Base-by-base conservation (phyloP, 2,329 filamentous ascomycete species). In the Phoma sp. region DNA sequence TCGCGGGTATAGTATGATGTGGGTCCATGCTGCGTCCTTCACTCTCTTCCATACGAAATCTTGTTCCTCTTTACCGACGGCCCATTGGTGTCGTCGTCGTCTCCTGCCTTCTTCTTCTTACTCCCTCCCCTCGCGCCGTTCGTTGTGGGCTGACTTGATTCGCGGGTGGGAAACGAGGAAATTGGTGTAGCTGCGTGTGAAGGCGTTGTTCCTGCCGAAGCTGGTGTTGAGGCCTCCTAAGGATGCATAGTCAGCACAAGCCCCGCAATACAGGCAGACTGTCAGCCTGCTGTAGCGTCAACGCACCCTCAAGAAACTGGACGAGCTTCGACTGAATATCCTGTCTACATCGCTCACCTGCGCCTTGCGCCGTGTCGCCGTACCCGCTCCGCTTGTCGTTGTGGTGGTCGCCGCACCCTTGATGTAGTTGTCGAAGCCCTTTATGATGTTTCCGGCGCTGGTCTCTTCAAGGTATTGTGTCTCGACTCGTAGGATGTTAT, bases 391-490 rank as follows among this genome's bases (percentile, higher is more conserved):
- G 47, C 71, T 66, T 5, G 74, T 70, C 3, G 78, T 81, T 62
- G 85, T 81, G 10, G 87, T 83, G 1, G 82, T 80, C n/a, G 86
- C 84, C 7, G 85, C 69, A 48, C 91, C 93, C 76, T 99, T 99
- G 81, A 96, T 96, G 78, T 98, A 99, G 73, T 92, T 96, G 75
- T 99, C 95, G 75, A 99, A 99, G 18, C 95, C 95, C 42, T 91
- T 92, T 74, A 99, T 93, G 72, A 99, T 98, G 78, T 99, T 99
- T 37, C 95, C 95, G 17, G 85, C 84, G 65, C 83, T 86, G 12
- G 87, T 88, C 68, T 92, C 92, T 74, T 98, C 93, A 45, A 99
- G 86, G 74, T 99, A 99, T 15, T 88, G 84, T 53, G 88, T 86
- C 75, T 99, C 95, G 68, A 91, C 89, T 60, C 89, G 87, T 71